Evolutionary conservation across 177 flowering plant species (phyloP).

Genomic region (Vitis hybrid): DNA sequence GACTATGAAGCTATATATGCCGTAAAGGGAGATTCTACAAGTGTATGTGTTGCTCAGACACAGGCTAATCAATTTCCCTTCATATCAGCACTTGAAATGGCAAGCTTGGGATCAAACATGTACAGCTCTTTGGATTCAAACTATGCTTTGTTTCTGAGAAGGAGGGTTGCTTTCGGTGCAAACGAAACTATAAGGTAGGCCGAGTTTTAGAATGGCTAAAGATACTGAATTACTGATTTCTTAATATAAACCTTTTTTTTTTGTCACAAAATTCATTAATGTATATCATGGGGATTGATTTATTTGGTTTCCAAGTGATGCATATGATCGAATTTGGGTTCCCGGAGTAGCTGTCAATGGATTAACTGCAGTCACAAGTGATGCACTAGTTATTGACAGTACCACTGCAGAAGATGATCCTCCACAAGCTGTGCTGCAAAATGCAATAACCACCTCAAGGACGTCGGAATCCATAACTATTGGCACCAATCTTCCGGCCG

Average conservation of each 20-base stretch:
- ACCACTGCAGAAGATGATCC: constrained; percentile 21
- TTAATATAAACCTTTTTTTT: not conserved
- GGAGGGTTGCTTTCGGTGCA: constrained; percentile 29
- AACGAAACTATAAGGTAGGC: constrained; percentile 22
- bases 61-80: constrained; percentile 43
- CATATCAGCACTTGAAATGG: constrained; percentile 48
- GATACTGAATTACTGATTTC: too few species aligned
- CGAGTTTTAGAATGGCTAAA: not conserved
- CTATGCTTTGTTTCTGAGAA: constrained; percentile 27
- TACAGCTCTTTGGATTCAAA: constrained; percentile 23
- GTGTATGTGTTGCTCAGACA: constrained; percentile 55
- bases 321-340: constrained; percentile 50
- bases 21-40: constrained; percentile 15
- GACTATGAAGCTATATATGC: constrained; percentile 37
- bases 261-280: not conserved
- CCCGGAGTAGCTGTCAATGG: not conserved
- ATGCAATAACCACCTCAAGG: constrained; percentile 14
- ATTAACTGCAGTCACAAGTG: constrained; percentile 9
- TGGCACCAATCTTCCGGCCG: not conserved
- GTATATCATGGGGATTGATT: not conserved
- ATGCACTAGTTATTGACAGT: not conserved
- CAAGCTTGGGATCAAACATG: constrained; percentile 27
- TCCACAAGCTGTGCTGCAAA: constrained; percentile 26
- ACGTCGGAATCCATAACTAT: not conserved
- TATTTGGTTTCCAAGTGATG: constrained; percentile 41